Evolutionary conservation across 176 grass and related monocot species (phyloP).

Genomic region (Miscanthus lutarioriparius): DNA sequence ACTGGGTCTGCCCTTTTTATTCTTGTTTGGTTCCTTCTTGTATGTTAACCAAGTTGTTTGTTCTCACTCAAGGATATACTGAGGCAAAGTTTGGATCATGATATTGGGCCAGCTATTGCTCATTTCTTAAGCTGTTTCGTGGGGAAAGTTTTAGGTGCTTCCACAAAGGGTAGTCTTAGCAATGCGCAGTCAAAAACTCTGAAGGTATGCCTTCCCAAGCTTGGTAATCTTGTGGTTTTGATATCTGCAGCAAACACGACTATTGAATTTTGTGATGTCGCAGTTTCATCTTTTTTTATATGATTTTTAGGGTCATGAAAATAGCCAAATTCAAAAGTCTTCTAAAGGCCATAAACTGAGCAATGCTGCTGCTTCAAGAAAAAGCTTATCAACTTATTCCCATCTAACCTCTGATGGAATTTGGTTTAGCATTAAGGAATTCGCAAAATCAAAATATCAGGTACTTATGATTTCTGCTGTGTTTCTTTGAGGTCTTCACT

Average conservation of each 20-base stretch:
- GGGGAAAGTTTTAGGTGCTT: conserved; percentile 57
- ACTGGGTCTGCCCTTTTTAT: too few species aligned
- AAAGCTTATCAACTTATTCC: conserved; percentile 42
- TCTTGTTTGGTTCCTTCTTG: neutral
- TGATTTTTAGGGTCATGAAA: conserved; percentile 52
- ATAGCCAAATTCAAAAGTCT: conserved; percentile 44
- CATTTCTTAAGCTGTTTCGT: conserved; percentile 94
- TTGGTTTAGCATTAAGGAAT: conserved; percentile 81
- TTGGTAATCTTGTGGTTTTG: neutral
- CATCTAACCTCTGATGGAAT: conserved; percentile 65
- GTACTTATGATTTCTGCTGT: conserved; percentile 34
- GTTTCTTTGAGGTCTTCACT: conserved; percentile 16
- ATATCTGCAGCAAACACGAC: neutral
- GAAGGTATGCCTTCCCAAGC: conserved; percentile 47
- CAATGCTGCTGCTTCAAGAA: conserved; percentile 51
- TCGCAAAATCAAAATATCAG: conserved; percentile 89
- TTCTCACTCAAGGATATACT: conserved; percentile 68
- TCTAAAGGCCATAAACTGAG: conserved; percentile 50
- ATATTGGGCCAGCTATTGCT: conserved; percentile 72
- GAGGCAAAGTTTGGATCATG: conserved; percentile 79
- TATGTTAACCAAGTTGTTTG: conserved; percentile 27
- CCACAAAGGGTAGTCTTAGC: conserved; percentile 47
- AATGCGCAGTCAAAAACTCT: conserved; percentile 52
- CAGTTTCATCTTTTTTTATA: neutral
- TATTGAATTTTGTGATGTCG: conserved; percentile 7